These are phyloP conservation scores for Vavraia culicis DNA, from an alignment of 371 early-diverging fungal genomes.

Conservation along the genomic window DNA sequence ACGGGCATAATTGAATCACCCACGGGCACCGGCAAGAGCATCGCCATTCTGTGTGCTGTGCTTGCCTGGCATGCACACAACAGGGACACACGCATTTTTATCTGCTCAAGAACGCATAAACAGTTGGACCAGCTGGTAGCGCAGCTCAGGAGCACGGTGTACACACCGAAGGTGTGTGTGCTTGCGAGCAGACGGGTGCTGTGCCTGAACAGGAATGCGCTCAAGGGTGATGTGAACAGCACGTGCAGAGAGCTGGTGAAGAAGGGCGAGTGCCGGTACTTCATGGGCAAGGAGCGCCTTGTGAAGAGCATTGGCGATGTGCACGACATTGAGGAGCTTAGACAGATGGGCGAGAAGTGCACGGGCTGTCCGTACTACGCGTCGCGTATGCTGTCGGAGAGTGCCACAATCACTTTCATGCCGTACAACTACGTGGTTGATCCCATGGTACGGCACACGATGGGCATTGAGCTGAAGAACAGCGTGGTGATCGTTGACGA, in stretches of 20 bases:
- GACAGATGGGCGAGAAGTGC: conserved; percentile 34
- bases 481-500: conserved; percentile 66
- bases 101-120: conserved; percentile 67
- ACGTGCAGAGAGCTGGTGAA: conserved; percentile 56
- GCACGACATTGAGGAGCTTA: conserved; percentile 44
- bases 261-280: conserved; percentile 45
- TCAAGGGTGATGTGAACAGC: conserved; percentile 39
- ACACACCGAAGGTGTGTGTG: conserved; percentile 45
- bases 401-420: conserved; percentile 58
- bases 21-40: conserved; percentile 50
- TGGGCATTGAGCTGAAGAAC: conserved; percentile 44
- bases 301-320: neutral
- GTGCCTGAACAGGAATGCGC: conserved; percentile 57
- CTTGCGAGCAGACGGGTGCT: conserved; percentile 61
- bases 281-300: conserved; percentile 17
- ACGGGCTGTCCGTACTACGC: conserved; percentile 59
- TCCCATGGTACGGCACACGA: conserved; percentile 44
- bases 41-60: conserved; percentile 47
- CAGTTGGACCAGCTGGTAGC: conserved; percentile 68
- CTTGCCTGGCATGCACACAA: conserved; percentile 38
- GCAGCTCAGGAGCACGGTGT: conserved; percentile 59
- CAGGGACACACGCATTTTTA: conserved; percentile 45
- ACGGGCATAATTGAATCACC: conserved; percentile 49
- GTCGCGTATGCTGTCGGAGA: conserved; percentile 45
- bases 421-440: conserved; percentile 76